A percentile compares a stretch with the other conserved stretches of the same genome.
phyloP scores from a whole-genome alignment of 1,284 basidiomycete genomes.

The Cutaneotrichosporon sp. region DNA sequence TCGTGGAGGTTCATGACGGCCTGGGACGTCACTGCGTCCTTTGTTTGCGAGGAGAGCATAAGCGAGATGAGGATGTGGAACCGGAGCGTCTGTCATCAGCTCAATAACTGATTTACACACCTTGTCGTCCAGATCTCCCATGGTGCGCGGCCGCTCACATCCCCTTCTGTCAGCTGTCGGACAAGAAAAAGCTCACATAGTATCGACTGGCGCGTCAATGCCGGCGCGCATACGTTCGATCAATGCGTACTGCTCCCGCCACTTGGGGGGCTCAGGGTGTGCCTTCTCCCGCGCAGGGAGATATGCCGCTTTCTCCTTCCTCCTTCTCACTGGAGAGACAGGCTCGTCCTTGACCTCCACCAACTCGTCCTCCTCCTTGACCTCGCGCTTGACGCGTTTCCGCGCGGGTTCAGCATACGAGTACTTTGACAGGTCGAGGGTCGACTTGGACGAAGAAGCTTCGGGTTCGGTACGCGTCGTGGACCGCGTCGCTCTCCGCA shows the following conservation, averaged over 20 bases:
- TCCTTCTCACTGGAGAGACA: constrained; percentile 9
- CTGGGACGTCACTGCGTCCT: constrained; percentile 80
- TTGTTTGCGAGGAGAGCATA: constrained; percentile 95
- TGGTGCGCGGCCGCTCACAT: constrained; percentile 38
- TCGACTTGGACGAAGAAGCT: background rate
- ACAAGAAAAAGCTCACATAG: constrained; percentile 66
- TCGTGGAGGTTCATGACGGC: constrained; percentile 75
- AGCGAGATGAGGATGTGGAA: constrained; percentile 85
- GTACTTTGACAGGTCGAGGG: constrained; percentile 26
- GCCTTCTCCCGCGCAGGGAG: constrained; percentile 58
- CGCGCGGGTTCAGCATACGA: constrained; percentile 21
- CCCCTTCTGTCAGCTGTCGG: constrained; percentile 30
- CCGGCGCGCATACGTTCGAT: constrained; percentile 75
- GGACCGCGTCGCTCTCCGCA: constrained; percentile 31
- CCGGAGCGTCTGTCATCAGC: constrained; percentile 62
- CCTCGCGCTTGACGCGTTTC: constrained; percentile 22
- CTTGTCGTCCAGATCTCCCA: constrained; percentile 63
- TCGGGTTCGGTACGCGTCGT: constrained; percentile 10
- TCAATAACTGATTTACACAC: constrained; percentile 51
- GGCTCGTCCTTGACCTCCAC: constrained; percentile 12
- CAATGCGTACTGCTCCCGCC: constrained; percentile 71
- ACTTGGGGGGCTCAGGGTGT: constrained; percentile 69
- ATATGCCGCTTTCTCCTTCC: constrained; percentile 53
- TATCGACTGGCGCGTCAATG: constrained; percentile 80
- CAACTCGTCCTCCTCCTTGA: constrained; percentile 11